Percentiles rank a stretch among this genome's conserved stretches.
These are phyloP conservation scores for Aspergillus versicolor DNA, from an alignment of 2,329 filamentous ascomycete genomes.

Conservation along the genomic window DNA sequence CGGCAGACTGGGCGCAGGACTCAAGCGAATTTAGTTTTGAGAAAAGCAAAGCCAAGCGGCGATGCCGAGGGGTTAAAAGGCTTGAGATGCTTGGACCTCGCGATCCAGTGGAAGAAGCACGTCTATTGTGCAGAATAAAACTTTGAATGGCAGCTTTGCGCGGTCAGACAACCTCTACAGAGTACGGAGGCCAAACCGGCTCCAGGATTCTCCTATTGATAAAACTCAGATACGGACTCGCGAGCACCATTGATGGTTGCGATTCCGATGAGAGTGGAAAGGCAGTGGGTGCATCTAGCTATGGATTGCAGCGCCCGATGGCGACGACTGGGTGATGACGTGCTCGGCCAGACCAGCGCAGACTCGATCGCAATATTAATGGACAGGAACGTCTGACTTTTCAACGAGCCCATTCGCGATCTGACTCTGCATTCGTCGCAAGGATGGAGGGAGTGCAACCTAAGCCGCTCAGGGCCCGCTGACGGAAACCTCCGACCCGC, in stretches of 20 bases:
- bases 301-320: neutral
- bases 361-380: neutral
- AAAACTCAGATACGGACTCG: neutral
- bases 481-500: constrained; percentile 5
- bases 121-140: neutral
- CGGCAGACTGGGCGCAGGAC: constrained; percentile 1
- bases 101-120: neutral
- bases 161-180: neutral
- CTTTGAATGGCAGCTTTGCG: neutral
- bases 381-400: neutral
- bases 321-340: constrained; percentile 3
- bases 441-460: neutral
- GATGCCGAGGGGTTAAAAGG: constrained; percentile 4
- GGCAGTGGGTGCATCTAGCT: neutral
- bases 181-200: neutral
- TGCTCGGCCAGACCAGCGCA: constrained; percentile 3
- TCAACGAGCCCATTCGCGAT: neutral
- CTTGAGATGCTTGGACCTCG: neutral
- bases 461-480: neutral
- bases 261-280: neutral
- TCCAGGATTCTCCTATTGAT: neutral
- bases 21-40: neutral
- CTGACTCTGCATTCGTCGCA: constrained; percentile 1
- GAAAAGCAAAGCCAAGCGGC: constrained; percentile 13
- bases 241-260: neutral